Base-by-base conservation (phyloP, 1,139 yeast species). In the Zygotorulaspora mrakii region DNA sequence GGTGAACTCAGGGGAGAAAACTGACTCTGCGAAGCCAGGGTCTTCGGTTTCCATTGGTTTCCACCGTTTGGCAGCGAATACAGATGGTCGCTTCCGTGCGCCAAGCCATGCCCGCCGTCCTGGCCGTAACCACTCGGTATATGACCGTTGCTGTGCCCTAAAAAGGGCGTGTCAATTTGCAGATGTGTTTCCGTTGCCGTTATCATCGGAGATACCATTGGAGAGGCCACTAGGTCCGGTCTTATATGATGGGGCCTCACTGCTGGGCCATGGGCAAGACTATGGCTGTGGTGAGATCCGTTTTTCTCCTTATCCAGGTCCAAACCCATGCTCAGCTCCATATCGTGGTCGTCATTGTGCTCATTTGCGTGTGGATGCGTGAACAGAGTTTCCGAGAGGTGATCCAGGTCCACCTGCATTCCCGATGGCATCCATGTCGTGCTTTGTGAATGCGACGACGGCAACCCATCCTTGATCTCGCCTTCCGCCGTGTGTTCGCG, bases 1-100 rank as follows among this genome's bases (percentile, higher is more conserved):
- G 62, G 62, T 9, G 62, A 57, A 5, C 58, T 44, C 37, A 57
- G 39, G 5, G 62, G 60, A 3, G 61, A 56, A 25, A 48, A 53
- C 12, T 46, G 49, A 24, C 42, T 34, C n/a, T 9, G 28, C 24
- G n/a, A 21, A 32, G 23, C 31, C 27, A 10, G 28, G 39, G 4
- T 17, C 11, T 24, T 33, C 39, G 16, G 24, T 22, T 29, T 30
- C 31, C 34, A 37, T 38, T 25, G 29, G 13, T 21, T 37, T n/a
- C n/a, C n/a, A n/a, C n/a, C n/a, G n/a, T n/a, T n/a, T n/a, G n/a
- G n/a, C n/a, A n/a, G n/a, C n/a, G n/a, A n/a, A n/a, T n/a, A n/a
- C n/a, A n/a, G n/a, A n/a, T n/a, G n/a, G n/a, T n/a, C n/a, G n/a
- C n/a, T n/a, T n/a, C n/a, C n/a, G n/a, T n/a, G n/a, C n/a, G n/a